phyloP scores from a whole-genome alignment of 2,329 filamentous ascomycete genomes.

The Venturia carpophila region DNA sequence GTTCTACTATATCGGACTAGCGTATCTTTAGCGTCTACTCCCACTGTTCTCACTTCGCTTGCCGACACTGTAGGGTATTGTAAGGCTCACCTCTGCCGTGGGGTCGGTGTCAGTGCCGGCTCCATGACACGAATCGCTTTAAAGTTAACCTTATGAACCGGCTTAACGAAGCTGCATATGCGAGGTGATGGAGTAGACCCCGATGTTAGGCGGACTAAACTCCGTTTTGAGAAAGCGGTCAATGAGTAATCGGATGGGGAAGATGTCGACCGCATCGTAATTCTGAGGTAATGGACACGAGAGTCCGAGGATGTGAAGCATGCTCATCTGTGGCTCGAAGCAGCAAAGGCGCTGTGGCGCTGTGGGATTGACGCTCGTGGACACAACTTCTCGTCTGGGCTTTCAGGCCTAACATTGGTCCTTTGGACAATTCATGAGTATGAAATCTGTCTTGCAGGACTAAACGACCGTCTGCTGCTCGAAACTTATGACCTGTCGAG shows the following conservation, averaged over 20 bases:
- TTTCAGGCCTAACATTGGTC: neutral
- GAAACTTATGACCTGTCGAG: constrained; percentile 4
- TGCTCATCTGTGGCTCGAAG: neutral
- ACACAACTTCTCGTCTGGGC: neutral
- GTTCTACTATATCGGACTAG: no score
- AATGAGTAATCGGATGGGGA: neutral
- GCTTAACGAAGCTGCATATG: neutral
- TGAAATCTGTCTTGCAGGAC: neutral
- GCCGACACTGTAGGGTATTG: no score
- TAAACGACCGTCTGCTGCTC: neutral
- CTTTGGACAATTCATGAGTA: neutral
- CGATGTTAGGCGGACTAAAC: neutral
- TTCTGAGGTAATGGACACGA: neutral
- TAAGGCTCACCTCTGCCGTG: no score
- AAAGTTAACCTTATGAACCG: neutral
- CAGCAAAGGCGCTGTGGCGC: neutral
- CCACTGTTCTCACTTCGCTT: no score
- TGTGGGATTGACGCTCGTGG: neutral
- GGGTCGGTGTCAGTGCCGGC: neutral
- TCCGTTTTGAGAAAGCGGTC: neutral
- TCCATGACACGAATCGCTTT: neutral
- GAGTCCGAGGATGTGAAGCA: neutral
- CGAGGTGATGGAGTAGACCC: neutral
- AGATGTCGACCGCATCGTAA: neutral
- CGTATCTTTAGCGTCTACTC: no score